phyloP scores from a whole-genome alignment of 352 stramenopile species.

The Nothophytophthora sp. region DNA sequence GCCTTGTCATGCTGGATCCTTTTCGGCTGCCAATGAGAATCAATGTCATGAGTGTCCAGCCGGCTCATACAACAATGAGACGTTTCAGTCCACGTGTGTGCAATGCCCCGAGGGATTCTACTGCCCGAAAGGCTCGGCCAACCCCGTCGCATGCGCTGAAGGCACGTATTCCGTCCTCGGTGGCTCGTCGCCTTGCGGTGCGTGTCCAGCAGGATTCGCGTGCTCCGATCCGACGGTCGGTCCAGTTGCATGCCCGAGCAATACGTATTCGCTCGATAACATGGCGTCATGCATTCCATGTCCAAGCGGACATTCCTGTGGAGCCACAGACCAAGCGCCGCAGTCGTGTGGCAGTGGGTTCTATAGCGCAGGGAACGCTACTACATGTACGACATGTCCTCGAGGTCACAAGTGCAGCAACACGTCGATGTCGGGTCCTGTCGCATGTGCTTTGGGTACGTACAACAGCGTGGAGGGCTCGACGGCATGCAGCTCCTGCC shows the following conservation, averaged over 20 bases:
- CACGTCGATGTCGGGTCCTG: conserved; percentile 18
- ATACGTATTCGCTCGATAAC: conserved; percentile 23
- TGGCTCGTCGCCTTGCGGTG: conserved; percentile 27
- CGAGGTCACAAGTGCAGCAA: conserved; percentile 31
- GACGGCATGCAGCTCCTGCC: conserved; percentile 37
- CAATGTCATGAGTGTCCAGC: conserved; percentile 51
- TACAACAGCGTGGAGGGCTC: conserved; percentile 24
- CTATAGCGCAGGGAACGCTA: conserved; percentile 23
- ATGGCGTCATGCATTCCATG: conserved; percentile 14
- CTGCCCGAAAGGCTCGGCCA: conserved; percentile 32
- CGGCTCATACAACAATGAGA: conserved; percentile 35
- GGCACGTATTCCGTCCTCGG: conserved; percentile 39
- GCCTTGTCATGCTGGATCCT: conserved; percentile 58
- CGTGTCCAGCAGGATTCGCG: conserved; percentile 32
- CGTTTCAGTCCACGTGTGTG: conserved; percentile 29
- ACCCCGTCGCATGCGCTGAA: conserved; percentile 29
- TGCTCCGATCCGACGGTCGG: conserved; percentile 21
- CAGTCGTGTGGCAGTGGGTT: conserved; percentile 17
- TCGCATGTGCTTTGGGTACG: conserved; percentile 22
- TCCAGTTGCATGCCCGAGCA: conserved; percentile 17
- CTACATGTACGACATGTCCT: conserved; percentile 32
- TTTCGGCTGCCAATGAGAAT: conserved; percentile 29
- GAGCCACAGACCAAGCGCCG: conserved; percentile 10
- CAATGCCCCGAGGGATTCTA: conserved; percentile 51
- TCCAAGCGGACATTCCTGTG: conserved; percentile 24